Base-by-base conservation (phyloP, 768 basidiomycete genomes). In the Mycena rosella region DNA sequence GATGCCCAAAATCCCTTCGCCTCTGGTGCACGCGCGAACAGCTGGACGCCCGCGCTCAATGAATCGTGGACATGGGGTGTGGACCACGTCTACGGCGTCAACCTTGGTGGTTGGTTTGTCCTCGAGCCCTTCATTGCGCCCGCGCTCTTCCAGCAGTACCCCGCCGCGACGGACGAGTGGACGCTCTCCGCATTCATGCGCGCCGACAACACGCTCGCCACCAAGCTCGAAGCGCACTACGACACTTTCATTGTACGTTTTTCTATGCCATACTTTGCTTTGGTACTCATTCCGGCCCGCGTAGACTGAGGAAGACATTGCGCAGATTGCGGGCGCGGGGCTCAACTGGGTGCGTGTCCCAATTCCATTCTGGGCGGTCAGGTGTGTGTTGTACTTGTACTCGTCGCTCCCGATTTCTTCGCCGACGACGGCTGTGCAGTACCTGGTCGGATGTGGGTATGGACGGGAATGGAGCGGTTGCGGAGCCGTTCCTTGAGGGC, bases 201-300 rank as follows among this genome's bases (percentile, higher is more conserved):
- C 17, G 84, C 82, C 10, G 91, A 91, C 32, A 11, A 11, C 32
- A 79, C 90, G 52, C 77, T 80, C 68, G 86, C 87, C 77, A 38
- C 26, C n/a, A 60, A 45, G 26, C 82, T 97, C 67, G 91, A 91
- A 74, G 81, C 90, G 47, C 95, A 96, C 77, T 96, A 96, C 76
- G 84, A 86, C 53, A 94, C 92, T 2, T 96, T 95, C 76, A 89
- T 96, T 70, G 91, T 94, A 75, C 72, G 91, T 83, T 22, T n/a
- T n/a, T n/a, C n/a, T n/a, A n/a, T n/a, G n/a, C 34, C 32, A 6
- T 34, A 34, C 32, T 34, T 11, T 11, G 5, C 32, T 34, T 11
- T 34, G n/a, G n/a, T n/a, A n/a, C n/a, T n/a, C n/a, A n/a, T n/a
- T 34, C 32, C 32, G 32, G 32, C 32, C 6, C 32, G 11, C 32